Evolutionary conservation across 352 stramenopile species (phyloP), one percentile per base, ranked within the genome.

Genomic region (Globisporangium rhizosaccharum): DNA sequence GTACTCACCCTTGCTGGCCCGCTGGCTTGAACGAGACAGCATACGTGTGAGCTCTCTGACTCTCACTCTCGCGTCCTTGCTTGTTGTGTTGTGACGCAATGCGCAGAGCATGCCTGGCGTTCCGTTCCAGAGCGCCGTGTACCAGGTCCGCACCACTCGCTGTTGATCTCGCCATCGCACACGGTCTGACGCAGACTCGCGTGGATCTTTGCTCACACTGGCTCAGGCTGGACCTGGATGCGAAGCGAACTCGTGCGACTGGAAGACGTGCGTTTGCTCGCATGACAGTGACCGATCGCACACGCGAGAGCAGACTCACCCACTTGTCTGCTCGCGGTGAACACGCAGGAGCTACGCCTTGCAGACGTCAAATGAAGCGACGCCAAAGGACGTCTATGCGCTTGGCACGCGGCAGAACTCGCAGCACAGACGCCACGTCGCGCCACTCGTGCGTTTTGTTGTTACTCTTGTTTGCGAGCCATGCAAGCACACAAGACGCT

Each of bases 361-460:
- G 11, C 81, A 93, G 59, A 76, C 72, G 0, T 70, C 70, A 4
- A 78, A 87, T 62, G 76, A 88, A 28, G 41, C 39, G 61, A 66
- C 61, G 1, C 54, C 61, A 17, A 66, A 62, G 33, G 54, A 66
- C 42, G 50, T 53, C n/a, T 66, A 58, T 23, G 61, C 61, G n/a
- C 55, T 66, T 11, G 48, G 61, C n/a, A 61, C 61, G 39, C 36
- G 68, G 11, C 68, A 87, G 14, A 87, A 90, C 41, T 65, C 79
- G 12, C 78, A 87, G 57, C 76, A 80, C 47, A 84, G 79, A 61
- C 81, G 81, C 30, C 81, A 90, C 39, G 69, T 89, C 15, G 67
- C 71, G 10, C 79, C 82, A 2, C 70, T 87, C 59, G 82, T 92
- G 63, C 26, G 51, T 50, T 2, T 47, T 46, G 41, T 8, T 46